phyloP scores from a whole-genome alignment of 2,329 filamentous ascomycete genomes.

The Cryphonectria parasitica region DNA sequence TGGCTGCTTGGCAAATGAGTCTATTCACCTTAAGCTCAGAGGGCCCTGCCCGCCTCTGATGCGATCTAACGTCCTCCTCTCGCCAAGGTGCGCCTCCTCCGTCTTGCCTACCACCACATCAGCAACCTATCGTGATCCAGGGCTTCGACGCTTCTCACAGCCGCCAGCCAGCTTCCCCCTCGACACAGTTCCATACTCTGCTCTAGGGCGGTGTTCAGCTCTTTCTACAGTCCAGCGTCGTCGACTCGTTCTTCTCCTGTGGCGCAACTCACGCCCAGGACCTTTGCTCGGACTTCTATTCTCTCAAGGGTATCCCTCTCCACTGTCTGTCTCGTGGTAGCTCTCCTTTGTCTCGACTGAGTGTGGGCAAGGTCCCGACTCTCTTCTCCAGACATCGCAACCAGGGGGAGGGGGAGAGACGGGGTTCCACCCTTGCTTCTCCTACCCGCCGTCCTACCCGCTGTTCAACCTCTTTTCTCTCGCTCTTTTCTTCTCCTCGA shows the following conservation, averaged over 20 bases:
- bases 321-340: background rate
- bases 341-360: background rate
- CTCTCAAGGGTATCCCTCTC: background rate
- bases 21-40: slow-evolving; percentile 25
- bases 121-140: background rate
- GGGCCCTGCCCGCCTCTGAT: background rate
- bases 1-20: slow-evolving; percentile 15
- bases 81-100: background rate
- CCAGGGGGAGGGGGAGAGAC: background rate
- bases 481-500: background rate
- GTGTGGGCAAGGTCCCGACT: background rate
- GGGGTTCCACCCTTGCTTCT: background rate
- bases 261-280: background rate
- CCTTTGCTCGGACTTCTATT: background rate
- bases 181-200: background rate
- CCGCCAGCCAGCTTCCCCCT: too few species aligned
- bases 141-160: background rate
- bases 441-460: background rate
- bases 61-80: background rate
- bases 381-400: background rate
- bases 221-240: background rate
- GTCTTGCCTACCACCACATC: background rate
- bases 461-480: background rate
- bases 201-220: background rate
- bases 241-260: background rate